Conservation (phyloP, 352 stramenopile species). For the Pythium angustatum region DNA sequence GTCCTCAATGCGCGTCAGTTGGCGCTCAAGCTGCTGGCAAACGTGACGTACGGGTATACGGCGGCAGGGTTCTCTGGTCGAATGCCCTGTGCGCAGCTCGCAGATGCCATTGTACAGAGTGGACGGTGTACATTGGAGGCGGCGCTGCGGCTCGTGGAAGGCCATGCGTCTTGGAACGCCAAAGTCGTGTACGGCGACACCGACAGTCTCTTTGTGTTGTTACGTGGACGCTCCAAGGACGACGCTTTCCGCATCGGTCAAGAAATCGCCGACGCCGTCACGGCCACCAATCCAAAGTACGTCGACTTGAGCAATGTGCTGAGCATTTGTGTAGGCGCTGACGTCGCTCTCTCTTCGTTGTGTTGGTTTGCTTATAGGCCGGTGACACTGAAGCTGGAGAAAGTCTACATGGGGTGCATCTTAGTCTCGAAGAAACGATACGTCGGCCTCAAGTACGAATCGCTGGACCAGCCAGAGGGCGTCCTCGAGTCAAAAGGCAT, state of each 20-base stretch:
- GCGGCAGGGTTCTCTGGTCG: constrained; percentile 97
- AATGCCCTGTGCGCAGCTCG: constrained; percentile 95
- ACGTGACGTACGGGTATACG: constrained; percentile 99
- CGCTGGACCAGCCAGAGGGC: constrained; percentile 41
- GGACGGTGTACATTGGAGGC: constrained; percentile 92
- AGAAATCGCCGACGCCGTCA: constrained; percentile 89
- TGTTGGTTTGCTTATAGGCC: constrained; percentile 36
- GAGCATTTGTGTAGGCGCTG: not conserved
- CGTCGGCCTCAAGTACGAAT: constrained; percentile 87
- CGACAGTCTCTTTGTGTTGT: constrained; percentile 98
- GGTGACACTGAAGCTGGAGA: constrained; percentile 84
- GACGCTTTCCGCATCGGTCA: constrained; percentile 95
- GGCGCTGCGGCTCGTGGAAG: constrained; percentile 92
- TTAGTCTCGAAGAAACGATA: constrained; percentile 97
- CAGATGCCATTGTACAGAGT: constrained; percentile 97
- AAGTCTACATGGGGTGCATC: constrained; percentile 93
- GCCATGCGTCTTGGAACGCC: constrained; percentile 79
- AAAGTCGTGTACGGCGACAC: constrained; percentile 97
- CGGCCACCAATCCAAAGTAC: constrained; percentile 80
- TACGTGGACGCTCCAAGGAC: constrained; percentile 91
- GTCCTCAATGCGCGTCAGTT: constrained; percentile 84
- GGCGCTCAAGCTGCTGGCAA: constrained; percentile 99
- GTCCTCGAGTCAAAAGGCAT: constrained; percentile 92
- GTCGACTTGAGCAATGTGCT: constrained; percentile 10
- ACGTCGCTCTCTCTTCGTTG: not conserved